Base-by-base conservation (phyloP, 2,329 filamentous ascomycete species). In the Chaetomium sp. region DNA sequence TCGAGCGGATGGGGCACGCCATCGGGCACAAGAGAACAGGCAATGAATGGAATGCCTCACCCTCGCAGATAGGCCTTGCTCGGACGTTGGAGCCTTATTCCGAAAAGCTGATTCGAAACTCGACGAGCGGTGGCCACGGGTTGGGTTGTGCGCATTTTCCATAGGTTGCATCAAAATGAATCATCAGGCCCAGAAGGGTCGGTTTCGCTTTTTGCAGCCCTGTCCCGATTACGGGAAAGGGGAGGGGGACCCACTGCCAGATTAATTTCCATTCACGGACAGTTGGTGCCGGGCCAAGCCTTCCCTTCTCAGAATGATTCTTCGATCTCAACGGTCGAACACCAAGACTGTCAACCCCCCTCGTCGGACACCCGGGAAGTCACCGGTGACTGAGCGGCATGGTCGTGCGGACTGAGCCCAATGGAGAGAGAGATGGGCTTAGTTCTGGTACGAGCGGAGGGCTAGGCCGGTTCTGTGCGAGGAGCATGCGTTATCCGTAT, bases 201-300 rank as follows among this genome's bases (percentile, higher is more conserved):
- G 33, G 55, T 57, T 27, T 57, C 55, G 35, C n/a, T 38, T 33
- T 47, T 57, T 57, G 42, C 19, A 45, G n/a, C 13, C 7, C n/a
- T n/a, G n/a, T 50, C n/a, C 47, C 47, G 21, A 50, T 50, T 21
- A 25, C 47, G 12, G 47, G 21, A 58, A 31, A 38, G 33, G 25
- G 55, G 25, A 35, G 21, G 23, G 19, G 16, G 38, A 13, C 23
- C 38, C 27, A 27, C 23, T 5, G 16, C 53, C 38, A 16, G 16
- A 13, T 5, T 33, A n/a, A 57, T 57, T 23, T 57, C 38, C n/a
- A n/a, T n/a, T n/a, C n/a, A n/a, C n/a, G n/a, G n/a, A 25, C 38
- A 25, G 8, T 33, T 3, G 21, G 31, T 4, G n/a, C 21, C 10
- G 27, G 50, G 53, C 53, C 31, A 38, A 56, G 31, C 9, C 31